Base-by-base conservation (phyloP, 1,284 basidiomycete genomes). In the Pulveroboletus sp. region DNA sequence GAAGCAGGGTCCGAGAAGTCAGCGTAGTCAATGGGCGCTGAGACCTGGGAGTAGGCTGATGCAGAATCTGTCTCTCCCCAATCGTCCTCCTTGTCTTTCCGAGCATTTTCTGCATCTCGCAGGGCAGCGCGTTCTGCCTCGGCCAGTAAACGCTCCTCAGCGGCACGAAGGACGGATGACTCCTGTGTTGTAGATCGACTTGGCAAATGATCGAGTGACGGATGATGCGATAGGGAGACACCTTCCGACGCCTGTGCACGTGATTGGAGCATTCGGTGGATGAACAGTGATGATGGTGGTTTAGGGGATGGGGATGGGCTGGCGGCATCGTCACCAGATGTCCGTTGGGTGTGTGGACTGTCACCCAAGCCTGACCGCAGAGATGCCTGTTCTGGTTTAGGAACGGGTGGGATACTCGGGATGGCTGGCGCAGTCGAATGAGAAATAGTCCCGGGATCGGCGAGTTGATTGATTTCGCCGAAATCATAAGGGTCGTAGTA, bases 11-110 rank as follows among this genome's bases (percentile, higher is more conserved):
- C 57, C 17, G 48, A 41, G 4, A 57, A 37, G 7, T n/a, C 35
- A 9, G 52, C 7, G n/a, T 66, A 63, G n/a, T 67, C 61, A 6
- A 52, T 1, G 2, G 58, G n/a, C 7, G 68, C 70, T 44, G 66
- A 68, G 10, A 19, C 35, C 47, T 68, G 68, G 3, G 66, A 68
- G 42, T 68, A 68, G 8, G 50, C 17, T 0, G 66, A 68, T 15
- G 42, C 60, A 2, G 54, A 21, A 17, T 52, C 46, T n/a, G 16
- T 35, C 7, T 56, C 51, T 2, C 32, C 54, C 46, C 35, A 50
- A 8, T 50, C 52, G 2, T 37, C 60, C 9, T 52, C 56, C 4
- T 32, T 49, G 9, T 52, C 42, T 33, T 19, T 45, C 41, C 42
- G 41, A 11, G 15, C 48, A 10, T 4, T 41, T 48, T 58, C 58